Evolutionary conservation across 1,284 basidiomycete species (phyloP).

Genomic region (Marasmius fiardii): DNA sequence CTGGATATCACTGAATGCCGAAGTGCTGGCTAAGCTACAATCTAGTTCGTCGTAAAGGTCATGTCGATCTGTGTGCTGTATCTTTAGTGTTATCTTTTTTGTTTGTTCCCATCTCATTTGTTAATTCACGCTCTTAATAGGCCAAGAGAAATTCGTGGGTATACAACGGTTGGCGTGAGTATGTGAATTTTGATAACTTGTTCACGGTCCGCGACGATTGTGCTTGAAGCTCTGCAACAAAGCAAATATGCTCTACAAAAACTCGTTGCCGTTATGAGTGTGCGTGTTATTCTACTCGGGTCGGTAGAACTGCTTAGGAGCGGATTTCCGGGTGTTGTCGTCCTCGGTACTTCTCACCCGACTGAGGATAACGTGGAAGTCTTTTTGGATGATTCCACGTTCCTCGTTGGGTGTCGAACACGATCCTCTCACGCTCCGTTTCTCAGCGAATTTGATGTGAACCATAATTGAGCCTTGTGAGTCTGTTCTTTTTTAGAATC

Average conservation of each 20-base stretch:
- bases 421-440: neutral
- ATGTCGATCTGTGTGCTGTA: neutral
- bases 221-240: no score
- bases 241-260: no score
- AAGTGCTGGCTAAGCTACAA: conserved; percentile 21
- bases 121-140: neutral
- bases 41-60: neutral
- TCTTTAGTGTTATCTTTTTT: neutral
- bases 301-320: neutral
- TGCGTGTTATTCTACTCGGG: no score
- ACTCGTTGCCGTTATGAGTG: no score
- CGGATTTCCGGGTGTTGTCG: neutral
- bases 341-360: neutral
- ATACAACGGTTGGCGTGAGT: no score
- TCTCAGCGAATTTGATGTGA: neutral
- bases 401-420: neutral
- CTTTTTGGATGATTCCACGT: neutral
- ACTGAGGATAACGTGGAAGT: neutral
- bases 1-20: conserved; percentile 45
- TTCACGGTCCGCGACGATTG: no score
- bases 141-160: no score
- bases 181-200: no score
- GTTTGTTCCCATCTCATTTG: neutral
- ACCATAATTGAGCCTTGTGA: neutral
- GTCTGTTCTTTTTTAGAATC: neutral